Conservation (phyloP, 257 asterid species). For the Scutellaria baicalensis region DNA sequence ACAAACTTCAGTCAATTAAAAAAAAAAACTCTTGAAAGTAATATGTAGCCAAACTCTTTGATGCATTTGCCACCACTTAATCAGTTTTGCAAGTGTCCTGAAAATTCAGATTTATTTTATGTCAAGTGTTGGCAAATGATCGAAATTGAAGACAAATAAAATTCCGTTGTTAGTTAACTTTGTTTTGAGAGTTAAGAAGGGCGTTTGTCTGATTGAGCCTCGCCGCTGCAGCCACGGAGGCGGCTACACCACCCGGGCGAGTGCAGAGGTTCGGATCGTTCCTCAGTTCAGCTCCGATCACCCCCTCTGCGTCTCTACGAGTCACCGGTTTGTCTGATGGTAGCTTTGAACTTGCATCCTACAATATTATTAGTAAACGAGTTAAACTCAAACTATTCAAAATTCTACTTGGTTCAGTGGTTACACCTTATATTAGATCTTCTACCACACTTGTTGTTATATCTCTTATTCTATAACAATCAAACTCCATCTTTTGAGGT, state of each 20-base stretch:
- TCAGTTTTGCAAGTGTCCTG: background rate
- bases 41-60: background rate
- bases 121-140: background rate
- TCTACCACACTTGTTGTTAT: too few species aligned
- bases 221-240: constrained; percentile 93
- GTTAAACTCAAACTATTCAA: too few species aligned
- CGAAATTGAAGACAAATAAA: background rate
- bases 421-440: too few species aligned
- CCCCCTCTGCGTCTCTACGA: constrained; percentile 93
- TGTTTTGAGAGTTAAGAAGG: background rate
- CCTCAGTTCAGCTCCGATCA: constrained; percentile 93
- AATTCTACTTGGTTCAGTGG: too few species aligned
- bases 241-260: constrained; percentile 96
- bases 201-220: constrained; percentile 64
- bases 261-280: constrained; percentile 88
- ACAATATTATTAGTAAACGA: background rate
- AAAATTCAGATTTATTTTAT: background rate
- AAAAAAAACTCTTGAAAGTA: background rate
- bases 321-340: constrained; percentile 89
- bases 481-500: too few species aligned
- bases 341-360: constrained; percentile 85
- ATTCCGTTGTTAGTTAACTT: background rate
- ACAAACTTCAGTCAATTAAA: background rate
- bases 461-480: too few species aligned
- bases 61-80: background rate